Evolutionary conservation across 2,329 filamentous ascomycete species (phyloP), one percentile per base, ranked within the genome.

Genomic region (Arthroderma sp.): DNA sequence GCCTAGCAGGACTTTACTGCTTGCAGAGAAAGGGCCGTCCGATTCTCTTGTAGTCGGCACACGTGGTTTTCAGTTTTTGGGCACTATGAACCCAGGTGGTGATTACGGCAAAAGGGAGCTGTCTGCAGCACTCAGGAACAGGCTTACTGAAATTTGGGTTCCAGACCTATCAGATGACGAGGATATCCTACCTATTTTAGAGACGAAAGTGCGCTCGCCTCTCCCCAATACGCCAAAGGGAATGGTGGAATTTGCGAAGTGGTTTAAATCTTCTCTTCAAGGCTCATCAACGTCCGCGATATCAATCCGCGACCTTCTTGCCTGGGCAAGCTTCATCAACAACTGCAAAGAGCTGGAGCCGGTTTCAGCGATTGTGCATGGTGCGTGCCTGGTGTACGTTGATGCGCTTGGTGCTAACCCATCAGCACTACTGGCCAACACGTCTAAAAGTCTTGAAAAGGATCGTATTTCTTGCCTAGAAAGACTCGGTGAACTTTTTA

Each of bases 101-200:
- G 91, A 99, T 59, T 98, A 96, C 61, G 91, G 91, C 52, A 99
- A 99, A 68, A 86, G 89, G 54, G 91, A 99, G 62, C 74, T 99
- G 8, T 98, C 91, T 1, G 91, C 91, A 3, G 93, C 91, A 9
- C 69, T 99, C 48, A 77, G 91, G 38, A 98, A 99, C 60, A 84
- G 91, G 48, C 94, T 99, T 61, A 99, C 91, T 0, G 91, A 99
- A 64, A 95, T 99, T 6, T 98, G 91, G 91, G 91, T 96, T 0
- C 87, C 91, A 1, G 77, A 88, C 1, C 68, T 96, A 47, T 87
- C 86, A 1, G 84, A 89, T 48, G 75, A 78, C 42, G 80, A 87
- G 29, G 93, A 99, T 58, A 81, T 96, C 31, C 66, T 87, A 15
- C 83, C 93, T 37, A 98, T 99, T 52, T 78, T 96, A 10, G 69